Conservation (phyloP, 495 filamentous ascomycete species). For the Patellaria atrata region DNA sequence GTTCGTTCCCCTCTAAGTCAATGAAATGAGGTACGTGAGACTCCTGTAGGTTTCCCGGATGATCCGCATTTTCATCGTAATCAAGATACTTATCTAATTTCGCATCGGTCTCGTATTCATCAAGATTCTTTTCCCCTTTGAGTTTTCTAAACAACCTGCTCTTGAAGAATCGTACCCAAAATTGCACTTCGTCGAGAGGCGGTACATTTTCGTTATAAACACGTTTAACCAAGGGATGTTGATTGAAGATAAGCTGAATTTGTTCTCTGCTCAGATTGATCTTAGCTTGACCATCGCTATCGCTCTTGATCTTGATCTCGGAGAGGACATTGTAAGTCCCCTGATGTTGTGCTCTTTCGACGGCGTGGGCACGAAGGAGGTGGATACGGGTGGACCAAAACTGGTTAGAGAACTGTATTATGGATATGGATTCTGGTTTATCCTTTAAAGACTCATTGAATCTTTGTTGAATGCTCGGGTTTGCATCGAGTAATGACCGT, state of each 20-base stretch:
- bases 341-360: slow-evolving; percentile 68
- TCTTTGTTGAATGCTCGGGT: slow-evolving; percentile 55
- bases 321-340: slow-evolving; percentile 89
- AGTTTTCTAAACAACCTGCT: slow-evolving; percentile 81
- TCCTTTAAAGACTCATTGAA: slow-evolving; percentile 65
- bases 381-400: slow-evolving; percentile 86
- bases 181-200: slow-evolving; percentile 59
- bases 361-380: slow-evolving; percentile 75
- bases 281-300: slow-evolving; percentile 60
- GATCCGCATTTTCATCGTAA: slow-evolving; percentile 42
- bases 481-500: slow-evolving; percentile 65
- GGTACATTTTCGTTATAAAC: slow-evolving; percentile 93
- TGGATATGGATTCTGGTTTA: slow-evolving; percentile 67
- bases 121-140: slow-evolving; percentile 70
- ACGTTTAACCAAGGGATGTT: slow-evolving; percentile 78
- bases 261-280: slow-evolving; percentile 84
- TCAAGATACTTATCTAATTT: slow-evolving; percentile 76
- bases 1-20: slow-evolving; percentile 85
- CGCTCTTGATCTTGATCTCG: slow-evolving; percentile 66
- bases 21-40: slow-evolving; percentile 70
- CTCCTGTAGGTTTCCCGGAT: slow-evolving; percentile 36
- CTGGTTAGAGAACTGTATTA: slow-evolving; percentile 64
- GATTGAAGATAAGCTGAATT: slow-evolving; percentile 79
- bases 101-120: slow-evolving; percentile 54
- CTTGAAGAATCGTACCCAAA: slow-evolving; percentile 87